A percentile compares a stretch with the other conserved stretches of the same genome.
Conservation (phyloP, 345 rosid genomes). For the Eucalyptus marginata region DNA sequence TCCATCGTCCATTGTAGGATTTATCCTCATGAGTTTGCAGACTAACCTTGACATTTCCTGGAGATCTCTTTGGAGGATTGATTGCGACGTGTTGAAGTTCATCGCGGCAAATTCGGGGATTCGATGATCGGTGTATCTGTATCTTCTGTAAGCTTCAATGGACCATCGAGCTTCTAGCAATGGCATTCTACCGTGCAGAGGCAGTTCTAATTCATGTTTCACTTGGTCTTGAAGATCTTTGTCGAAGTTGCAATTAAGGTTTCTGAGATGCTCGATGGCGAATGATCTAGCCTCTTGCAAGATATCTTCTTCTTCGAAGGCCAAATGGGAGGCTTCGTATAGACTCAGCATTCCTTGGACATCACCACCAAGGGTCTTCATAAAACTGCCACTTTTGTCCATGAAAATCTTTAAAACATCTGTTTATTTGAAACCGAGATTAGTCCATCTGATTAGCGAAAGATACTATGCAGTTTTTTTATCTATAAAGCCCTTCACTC, state of each 20-base stretch:
- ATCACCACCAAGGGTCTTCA: neutral
- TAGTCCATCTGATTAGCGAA: neutral
- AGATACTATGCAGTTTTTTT: neutral
- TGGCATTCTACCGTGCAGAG: slow-evolving; percentile 5
- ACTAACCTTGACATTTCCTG: neutral
- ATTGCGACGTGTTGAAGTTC: slow-evolving; percentile 24
- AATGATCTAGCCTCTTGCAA: slow-evolving; percentile 1
- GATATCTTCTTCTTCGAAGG: slow-evolving; percentile 16
- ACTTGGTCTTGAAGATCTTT: neutral
- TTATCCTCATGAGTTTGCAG: neutral
- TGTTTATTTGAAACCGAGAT: neutral
- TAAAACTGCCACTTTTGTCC: slow-evolving; percentile 1
- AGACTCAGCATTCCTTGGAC: slow-evolving; percentile 13
- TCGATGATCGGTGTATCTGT: neutral
- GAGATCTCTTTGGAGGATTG: slow-evolving; percentile 14
- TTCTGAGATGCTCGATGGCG: neutral
- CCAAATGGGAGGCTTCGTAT: slow-evolving; percentile 19
- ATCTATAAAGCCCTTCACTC: rapidly evolving
- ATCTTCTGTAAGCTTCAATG: slow-evolving; percentile 5
- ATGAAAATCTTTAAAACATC: slow-evolving; percentile 12
- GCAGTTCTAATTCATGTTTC: slow-evolving; percentile 16
- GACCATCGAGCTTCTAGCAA: slow-evolving; percentile 17
- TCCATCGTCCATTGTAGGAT: neutral
- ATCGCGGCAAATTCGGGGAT: slow-evolving; percentile 18
- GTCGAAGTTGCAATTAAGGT: neutral